A percentile compares a stretch with the other conserved stretches of the same genome.
phyloP scores from a whole-genome alignment of 352 stramenopile species.

The Phytopythium helicoides region DNA sequence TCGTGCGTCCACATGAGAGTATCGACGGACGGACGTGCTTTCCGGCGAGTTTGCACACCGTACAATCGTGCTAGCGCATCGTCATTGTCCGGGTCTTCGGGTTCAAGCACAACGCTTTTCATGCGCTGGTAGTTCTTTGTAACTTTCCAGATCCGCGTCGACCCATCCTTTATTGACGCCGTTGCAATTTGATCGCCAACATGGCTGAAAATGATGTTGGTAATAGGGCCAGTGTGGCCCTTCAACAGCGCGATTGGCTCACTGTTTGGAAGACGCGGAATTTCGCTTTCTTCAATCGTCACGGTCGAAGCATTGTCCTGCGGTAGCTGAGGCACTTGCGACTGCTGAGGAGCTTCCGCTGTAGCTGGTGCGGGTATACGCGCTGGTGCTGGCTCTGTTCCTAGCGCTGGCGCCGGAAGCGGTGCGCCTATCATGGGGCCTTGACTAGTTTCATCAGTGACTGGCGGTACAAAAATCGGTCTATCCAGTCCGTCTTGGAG shows the following conservation, averaged over 20 bases:
- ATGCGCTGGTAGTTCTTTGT: slow-evolving; percentile 61
- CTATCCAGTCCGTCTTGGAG: no score
- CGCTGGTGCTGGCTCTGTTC: not conserved
- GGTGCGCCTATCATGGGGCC: no score
- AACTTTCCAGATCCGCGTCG: slow-evolving; percentile 65
- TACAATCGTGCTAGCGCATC: slow-evolving; percentile 46
- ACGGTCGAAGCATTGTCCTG: slow-evolving; percentile 37
- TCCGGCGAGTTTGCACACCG: slow-evolving; percentile 40
- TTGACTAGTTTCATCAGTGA: no score
- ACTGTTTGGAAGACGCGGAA: slow-evolving; percentile 36
- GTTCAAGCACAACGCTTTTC: slow-evolving; percentile 43
- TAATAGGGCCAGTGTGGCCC: slow-evolving; percentile 92
- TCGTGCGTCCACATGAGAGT: slow-evolving; percentile 65
- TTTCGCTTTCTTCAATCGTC: slow-evolving; percentile 44
- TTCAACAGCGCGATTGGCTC: slow-evolving; percentile 67
- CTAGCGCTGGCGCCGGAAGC: not conserved
- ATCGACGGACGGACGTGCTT: slow-evolving; percentile 46
- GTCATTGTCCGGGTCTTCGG: slow-evolving; percentile 38
- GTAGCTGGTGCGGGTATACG: slow-evolving; percentile 3
- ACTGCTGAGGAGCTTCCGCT: slow-evolving; percentile 19
- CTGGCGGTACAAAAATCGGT: no score
- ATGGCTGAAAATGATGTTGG: slow-evolving; percentile 92
- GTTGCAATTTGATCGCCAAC: slow-evolving; percentile 90
- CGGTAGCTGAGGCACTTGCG: slow-evolving; percentile 50
- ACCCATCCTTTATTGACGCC: slow-evolving; percentile 93